Evolutionary conservation across 2,329 filamentous ascomycete species (phyloP).

Genomic region (Hypocrella siamensis): DNA sequence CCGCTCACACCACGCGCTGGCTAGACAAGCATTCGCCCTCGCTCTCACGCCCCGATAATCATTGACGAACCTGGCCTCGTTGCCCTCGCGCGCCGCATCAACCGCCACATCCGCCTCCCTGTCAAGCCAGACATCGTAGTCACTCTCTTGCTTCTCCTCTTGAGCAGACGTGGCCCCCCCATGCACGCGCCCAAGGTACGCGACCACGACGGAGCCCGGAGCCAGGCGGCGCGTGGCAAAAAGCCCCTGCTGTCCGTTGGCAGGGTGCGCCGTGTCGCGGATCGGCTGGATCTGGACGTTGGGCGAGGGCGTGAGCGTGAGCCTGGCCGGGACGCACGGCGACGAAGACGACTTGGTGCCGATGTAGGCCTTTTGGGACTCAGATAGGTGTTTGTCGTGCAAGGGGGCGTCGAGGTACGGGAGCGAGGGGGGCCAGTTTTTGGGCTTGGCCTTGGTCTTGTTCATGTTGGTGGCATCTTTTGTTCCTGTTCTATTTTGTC

Average conservation of each 20-base stretch:
- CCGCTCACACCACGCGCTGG: conserved; percentile 37
- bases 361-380: conserved; percentile 23
- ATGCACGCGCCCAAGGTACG: conserved; percentile 46
- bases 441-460: conserved; percentile 22
- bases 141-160: conserved; percentile 13
- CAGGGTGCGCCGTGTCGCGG: conserved; percentile 34
- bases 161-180: conserved; percentile 11
- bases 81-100: conserved; percentile 41
- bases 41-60: conserved; percentile 45
- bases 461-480: no score
- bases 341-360: conserved; percentile 12
- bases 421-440: conserved; percentile 40
- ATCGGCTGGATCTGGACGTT: conserved; percentile 40
- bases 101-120: conserved; percentile 39
- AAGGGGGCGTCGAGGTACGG: conserved; percentile 35
- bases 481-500: neutral
- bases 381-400: conserved; percentile 29
- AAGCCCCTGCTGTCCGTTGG: conserved; percentile 40
- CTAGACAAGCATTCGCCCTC: conserved; percentile 42
- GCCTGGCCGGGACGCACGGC: conserved; percentile 11
- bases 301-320: conserved; percentile 27
- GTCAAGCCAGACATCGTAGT: conserved; percentile 52
- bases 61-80: conserved; percentile 52
- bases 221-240: conserved; percentile 39
- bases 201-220: conserved; percentile 41